These are phyloP conservation scores for Phaeotremella skinneri DNA, from an alignment of 768 basidiomycete genomes.

Conservation along the genomic window DNA sequence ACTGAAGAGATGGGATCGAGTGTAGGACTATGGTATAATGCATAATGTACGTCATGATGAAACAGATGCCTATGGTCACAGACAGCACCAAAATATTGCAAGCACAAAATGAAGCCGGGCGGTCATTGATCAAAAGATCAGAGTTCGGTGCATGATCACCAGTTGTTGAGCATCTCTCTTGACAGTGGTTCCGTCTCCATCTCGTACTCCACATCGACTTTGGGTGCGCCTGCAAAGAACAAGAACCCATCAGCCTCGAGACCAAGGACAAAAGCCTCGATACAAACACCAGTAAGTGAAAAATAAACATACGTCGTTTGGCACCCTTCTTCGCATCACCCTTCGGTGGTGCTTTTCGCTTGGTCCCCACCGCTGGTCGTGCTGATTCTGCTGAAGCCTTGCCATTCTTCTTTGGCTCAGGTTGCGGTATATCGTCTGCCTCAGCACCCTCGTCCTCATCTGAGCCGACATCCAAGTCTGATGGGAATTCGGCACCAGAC, in stretches of 20 bases:
- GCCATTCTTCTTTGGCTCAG: conserved; percentile 62
- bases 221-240: conserved; percentile 65
- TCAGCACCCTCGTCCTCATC: conserved; percentile 55
- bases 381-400: conserved; percentile 42
- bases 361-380: conserved; percentile 32
- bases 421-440: conserved; percentile 54
- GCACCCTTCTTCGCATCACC: conserved; percentile 14
- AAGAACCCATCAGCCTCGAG: not conserved
- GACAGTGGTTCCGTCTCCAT: conserved; percentile 67
- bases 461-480: conserved; percentile 39
- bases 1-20: not conserved
- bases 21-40: not conserved
- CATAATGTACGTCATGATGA: not conserved
- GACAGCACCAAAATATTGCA: not conserved
- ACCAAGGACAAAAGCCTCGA: not conserved
- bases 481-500: conserved; percentile 43
- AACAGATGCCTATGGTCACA: not conserved
- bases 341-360: conserved; percentile 42
- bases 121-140: not conserved
- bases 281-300: conserved; percentile 1
- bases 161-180: conserved; percentile 53
- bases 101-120: too few relatives aligned
- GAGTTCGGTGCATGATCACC: conserved; percentile 31
- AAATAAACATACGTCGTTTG: conserved; percentile 14
- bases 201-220: conserved; percentile 95